Evolutionary conservation across 2,329 filamentous ascomycete genomes (phyloP).

Genomic region (Xylaria arbuscula): DNA sequence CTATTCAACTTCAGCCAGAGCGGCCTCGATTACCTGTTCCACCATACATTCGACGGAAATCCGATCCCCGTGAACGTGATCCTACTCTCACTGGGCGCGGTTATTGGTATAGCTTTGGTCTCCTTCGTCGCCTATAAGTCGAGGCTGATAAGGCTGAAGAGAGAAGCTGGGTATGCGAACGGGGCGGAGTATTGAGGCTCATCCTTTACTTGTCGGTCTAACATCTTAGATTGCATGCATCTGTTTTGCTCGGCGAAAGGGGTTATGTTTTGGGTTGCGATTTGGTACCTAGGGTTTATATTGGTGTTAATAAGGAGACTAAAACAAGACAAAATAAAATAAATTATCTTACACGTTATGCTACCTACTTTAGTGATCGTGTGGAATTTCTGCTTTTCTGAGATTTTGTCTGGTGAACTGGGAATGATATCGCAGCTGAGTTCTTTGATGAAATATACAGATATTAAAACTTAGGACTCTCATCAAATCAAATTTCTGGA

Average conservation of each 20-base stretch:
- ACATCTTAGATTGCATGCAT: background rate
- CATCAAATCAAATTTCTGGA: background rate
- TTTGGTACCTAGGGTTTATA: background rate
- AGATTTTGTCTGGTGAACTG: background rate
- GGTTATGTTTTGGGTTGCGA: background rate
- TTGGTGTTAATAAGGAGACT: background rate
- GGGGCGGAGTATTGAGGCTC: conserved; percentile 17
- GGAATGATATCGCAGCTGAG: too few relatives aligned
- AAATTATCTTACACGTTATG: background rate
- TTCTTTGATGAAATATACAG: background rate
- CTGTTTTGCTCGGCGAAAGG: background rate
- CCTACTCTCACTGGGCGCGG: conserved; percentile 69
- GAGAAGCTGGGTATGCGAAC: conserved; percentile 30
- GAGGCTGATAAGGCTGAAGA: conserved; percentile 45
- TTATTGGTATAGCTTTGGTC: conserved; percentile 74
- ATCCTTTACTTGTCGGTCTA: background rate
- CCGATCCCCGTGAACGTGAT: conserved; percentile 82
- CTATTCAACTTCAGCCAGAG: conserved; percentile 86
- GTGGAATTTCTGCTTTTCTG: background rate
- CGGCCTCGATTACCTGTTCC: conserved; percentile 81
- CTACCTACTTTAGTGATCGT: background rate
- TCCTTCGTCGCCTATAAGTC: conserved; percentile 67
- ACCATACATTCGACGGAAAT: conserved; percentile 75
- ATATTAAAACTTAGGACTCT: background rate
- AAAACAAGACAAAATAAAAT: background rate